phyloP scores from a whole-genome alignment of 441 rosid species.

The Pelargonium cotyledonis region DNA sequence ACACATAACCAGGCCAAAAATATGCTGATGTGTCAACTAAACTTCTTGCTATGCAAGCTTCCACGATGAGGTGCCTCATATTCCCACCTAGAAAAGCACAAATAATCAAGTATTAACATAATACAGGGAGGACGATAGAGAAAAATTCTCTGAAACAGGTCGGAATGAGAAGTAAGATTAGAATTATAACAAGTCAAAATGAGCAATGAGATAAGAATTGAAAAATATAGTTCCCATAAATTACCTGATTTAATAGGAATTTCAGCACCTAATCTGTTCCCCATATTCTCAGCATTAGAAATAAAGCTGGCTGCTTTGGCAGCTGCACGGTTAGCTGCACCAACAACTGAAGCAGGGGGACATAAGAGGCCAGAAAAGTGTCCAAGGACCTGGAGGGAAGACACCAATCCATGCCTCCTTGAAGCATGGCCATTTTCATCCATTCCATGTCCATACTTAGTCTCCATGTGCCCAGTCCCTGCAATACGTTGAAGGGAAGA shows the following conservation, averaged over 20 bases:
- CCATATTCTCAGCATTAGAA: conserved; percentile 32
- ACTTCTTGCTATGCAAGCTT: conserved; percentile 67
- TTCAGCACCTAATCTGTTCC: conserved; percentile 27
- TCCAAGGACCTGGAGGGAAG: conserved; percentile 54
- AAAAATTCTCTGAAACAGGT: not conserved
- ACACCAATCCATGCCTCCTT: conserved; percentile 37
- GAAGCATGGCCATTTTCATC: conserved; percentile 26
- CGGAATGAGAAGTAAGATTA: conserved; percentile 10
- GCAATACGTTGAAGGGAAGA: conserved; percentile 25
- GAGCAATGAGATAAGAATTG: not conserved
- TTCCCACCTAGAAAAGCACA: conserved; percentile 42
- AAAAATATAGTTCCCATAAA: conserved; percentile 14
- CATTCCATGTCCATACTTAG: conserved; percentile 21
- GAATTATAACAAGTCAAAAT: conserved; percentile 1
- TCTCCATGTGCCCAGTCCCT: conserved; percentile 23
- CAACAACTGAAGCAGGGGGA: conserved; percentile 42
- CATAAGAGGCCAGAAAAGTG: conserved; percentile 47
- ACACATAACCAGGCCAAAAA: conserved; percentile 59
- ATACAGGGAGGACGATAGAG: conserved; percentile 8
- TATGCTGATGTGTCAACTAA: conserved; percentile 52
- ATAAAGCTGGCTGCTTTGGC: conserved; percentile 45
- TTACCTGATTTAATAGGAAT: conserved; percentile 35
- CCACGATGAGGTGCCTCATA: conserved; percentile 68
- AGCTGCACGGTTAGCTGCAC: conserved; percentile 49
- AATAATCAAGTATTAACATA: conserved; percentile 12